These are phyloP conservation scores for Diplogelasinospora grovesii DNA, from an alignment of 495 filamentous ascomycete species.

Conservation along the genomic window DNA sequence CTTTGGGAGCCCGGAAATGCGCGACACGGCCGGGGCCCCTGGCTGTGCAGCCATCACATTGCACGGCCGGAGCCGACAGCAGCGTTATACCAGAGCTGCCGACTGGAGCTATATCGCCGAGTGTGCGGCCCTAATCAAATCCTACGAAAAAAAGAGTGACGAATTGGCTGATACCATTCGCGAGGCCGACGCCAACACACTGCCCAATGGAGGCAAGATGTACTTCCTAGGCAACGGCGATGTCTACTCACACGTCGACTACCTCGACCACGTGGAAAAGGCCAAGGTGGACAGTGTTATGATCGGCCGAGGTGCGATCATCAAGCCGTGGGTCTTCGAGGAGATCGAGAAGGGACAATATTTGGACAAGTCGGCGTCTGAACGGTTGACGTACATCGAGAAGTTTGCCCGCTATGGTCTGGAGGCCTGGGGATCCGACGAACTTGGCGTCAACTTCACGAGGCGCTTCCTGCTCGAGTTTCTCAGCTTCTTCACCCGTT, in stretches of 20 bases:
- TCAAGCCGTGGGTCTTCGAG: constrained; percentile 98
- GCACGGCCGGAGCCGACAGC: constrained; percentile 87
- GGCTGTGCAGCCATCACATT: constrained; percentile 90
- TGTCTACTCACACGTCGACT: constrained; percentile 87
- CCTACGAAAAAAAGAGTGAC: constrained; percentile 59
- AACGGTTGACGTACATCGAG: constrained; percentile 78
- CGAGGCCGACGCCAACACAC: constrained; percentile 62
- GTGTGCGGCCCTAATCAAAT: constrained; percentile 75
- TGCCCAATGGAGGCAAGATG: constrained; percentile 54
- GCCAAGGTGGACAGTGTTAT: constrained; percentile 81
- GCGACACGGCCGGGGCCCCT: constrained; percentile 54
- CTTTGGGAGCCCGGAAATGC: constrained; percentile 64
- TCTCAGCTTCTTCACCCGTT: constrained; percentile 84
- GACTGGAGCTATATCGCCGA: constrained; percentile 94
- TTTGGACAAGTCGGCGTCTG: constrained; percentile 83
- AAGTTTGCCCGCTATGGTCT: constrained; percentile 86
- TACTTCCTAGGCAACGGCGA: constrained; percentile 97
- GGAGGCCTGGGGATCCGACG: constrained; percentile 90
- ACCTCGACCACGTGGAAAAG: constrained; percentile 67
- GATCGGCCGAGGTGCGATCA: constrained; percentile 83
- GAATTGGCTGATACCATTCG: constrained; percentile 63
- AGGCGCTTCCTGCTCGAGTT: constrained; percentile 89
- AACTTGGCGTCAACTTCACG: constrained; percentile 83
- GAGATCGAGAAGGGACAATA: constrained; percentile 90
- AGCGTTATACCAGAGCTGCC: constrained; percentile 81